Conservation (phyloP, 345 rosid species). For the Erysimum cheiranthoides region DNA sequence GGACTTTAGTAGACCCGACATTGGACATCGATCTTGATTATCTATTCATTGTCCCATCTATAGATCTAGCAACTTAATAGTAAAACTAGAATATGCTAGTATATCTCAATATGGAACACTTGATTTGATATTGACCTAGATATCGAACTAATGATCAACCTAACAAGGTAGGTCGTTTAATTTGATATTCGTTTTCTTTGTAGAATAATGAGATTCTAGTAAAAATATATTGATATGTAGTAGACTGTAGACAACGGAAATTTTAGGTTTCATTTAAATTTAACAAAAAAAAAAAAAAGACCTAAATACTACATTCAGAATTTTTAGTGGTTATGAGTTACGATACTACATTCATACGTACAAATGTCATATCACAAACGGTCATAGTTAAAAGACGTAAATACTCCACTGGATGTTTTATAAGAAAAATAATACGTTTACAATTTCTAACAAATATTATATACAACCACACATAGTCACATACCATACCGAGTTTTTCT, state of each 20-base stretch:
- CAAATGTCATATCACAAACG: constrained; percentile 23
- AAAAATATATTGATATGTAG: background rate
- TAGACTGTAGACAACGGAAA: background rate
- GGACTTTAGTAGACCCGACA: constrained; percentile 40
- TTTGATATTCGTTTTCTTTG: constrained; percentile 13
- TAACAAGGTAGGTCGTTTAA: constrained; percentile 27
- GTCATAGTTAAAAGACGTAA: background rate
- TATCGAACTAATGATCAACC: constrained; percentile 23
- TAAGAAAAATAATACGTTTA: constrained; percentile 17
- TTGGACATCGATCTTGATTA: constrained; percentile 20
- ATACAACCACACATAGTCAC: constrained; percentile 14
- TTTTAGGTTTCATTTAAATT: too few relatives aligned
- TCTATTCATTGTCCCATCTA: constrained; percentile 18
- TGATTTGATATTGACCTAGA: background rate
- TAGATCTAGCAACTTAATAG: constrained; percentile 3
- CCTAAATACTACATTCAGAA: constrained; percentile 16
- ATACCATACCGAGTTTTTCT: background rate
- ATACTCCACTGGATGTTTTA: background rate
- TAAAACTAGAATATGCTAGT: background rate
- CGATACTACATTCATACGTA: constrained; percentile 8
- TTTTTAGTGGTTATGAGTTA: background rate
- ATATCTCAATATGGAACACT: background rate
- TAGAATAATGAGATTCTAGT: background rate
- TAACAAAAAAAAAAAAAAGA: too few relatives aligned
- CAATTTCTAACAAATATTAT: constrained; percentile 9